Conservation (phyloP, 495 filamentous ascomycete genomes). For the Hypoxylon fuscum region DNA sequence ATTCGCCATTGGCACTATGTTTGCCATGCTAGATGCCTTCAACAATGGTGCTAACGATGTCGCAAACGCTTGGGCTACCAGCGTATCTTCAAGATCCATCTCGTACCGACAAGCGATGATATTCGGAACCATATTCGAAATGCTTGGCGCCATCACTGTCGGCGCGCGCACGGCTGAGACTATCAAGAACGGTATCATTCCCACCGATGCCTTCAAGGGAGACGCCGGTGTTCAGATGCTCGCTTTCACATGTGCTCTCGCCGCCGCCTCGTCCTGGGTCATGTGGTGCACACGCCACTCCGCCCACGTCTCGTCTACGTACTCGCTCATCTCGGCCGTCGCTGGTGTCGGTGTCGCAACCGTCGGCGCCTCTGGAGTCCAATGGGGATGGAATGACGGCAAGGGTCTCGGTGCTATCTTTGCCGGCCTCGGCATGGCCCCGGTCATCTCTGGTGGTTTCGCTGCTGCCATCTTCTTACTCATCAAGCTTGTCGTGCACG, state of each 20-base stretch:
- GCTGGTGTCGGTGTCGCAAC: constrained; percentile 70
- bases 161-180: constrained; percentile 68
- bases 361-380: constrained; percentile 62
- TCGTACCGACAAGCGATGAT: constrained; percentile 70
- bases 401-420: constrained; percentile 69
- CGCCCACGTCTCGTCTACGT: constrained; percentile 70
- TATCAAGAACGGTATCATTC: constrained; percentile 68
- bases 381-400: constrained; percentile 71
- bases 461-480: constrained; percentile 67
- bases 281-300: constrained; percentile 72
- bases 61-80: constrained; percentile 76
- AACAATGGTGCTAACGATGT: constrained; percentile 80
- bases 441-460: constrained; percentile 65
- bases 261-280: constrained; percentile 56
- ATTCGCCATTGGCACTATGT: constrained; percentile 72
- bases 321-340: constrained; percentile 69
- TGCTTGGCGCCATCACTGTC: constrained; percentile 65
- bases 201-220: constrained; percentile 55
- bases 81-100: constrained; percentile 73
- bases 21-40: constrained; percentile 71
- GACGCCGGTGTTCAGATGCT: constrained; percentile 69
- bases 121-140: constrained; percentile 70
- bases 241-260: constrained; percentile 66
- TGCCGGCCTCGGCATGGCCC: constrained; percentile 68
- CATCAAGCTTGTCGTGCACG: constrained; percentile 66